A percentile compares a stretch with the other conserved stretches of the same genome.
phyloP scores from a whole-genome alignment of 1,284 basidiomycete genomes.

The Cerioporus squamosus region DNA sequence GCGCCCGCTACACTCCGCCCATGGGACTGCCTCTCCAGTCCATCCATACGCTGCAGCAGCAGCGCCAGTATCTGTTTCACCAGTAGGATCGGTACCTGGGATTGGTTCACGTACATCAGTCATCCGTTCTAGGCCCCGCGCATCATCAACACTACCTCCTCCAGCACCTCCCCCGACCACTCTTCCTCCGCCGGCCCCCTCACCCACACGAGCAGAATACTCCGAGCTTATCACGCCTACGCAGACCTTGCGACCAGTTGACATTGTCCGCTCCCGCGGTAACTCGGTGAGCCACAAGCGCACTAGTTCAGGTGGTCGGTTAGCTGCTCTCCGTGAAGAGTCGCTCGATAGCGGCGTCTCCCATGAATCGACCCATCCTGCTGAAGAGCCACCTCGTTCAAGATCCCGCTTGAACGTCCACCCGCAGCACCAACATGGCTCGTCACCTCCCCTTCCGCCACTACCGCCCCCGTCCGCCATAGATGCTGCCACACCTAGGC shows the following conservation, averaged over 20 bases:
- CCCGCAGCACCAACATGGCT: slow-evolving; percentile 29
- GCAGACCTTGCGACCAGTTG: slow-evolving; percentile 37
- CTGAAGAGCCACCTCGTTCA: slow-evolving; percentile 30
- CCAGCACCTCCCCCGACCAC: slow-evolving; percentile 65
- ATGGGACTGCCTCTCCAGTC: slow-evolving; percentile 25
- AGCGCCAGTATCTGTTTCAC: slow-evolving; percentile 20
- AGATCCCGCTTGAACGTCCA: slow-evolving; percentile 24
- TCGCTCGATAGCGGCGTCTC: slow-evolving; percentile 32
- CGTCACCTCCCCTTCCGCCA: slow-evolving; percentile 68
- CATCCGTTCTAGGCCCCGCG: slow-evolving; percentile 46
- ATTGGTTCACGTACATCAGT: slow-evolving; percentile 19
- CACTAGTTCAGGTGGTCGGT: slow-evolving; percentile 57
- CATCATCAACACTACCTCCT: slow-evolving; percentile 65
- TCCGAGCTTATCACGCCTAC: slow-evolving; percentile 31
- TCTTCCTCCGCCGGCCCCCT: slow-evolving; percentile 67
- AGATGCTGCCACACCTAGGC: slow-evolving; percentile 43
- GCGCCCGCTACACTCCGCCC: slow-evolving; percentile 14
- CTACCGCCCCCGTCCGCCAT: slow-evolving; percentile 54
- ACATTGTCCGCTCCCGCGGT: slow-evolving; percentile 46
- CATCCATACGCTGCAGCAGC: slow-evolving; percentile 35
- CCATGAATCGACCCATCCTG: slow-evolving; percentile 19
- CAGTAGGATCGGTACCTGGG: slow-evolving; percentile 9
- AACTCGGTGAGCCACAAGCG: slow-evolving; percentile 56
- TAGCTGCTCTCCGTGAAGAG: slow-evolving; percentile 69
- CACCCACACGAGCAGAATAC: slow-evolving; percentile 34